Percentiles rank a stretch among this genome's conserved stretches.
phyloP scores from a whole-genome alignment of 2,329 filamentous ascomycete species.

The Claviceps sorghi region DNA sequence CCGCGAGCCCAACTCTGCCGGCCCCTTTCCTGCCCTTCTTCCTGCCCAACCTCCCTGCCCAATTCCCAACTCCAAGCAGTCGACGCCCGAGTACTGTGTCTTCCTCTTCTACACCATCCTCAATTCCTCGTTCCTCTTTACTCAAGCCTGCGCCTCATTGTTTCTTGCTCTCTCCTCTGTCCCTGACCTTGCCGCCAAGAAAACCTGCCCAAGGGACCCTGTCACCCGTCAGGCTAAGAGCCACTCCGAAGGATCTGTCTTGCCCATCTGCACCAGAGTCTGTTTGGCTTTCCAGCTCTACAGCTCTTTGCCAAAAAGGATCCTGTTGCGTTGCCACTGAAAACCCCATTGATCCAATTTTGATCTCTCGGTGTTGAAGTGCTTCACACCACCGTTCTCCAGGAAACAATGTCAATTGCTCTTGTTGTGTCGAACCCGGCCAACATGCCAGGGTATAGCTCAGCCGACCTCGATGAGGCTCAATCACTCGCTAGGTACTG shows the following conservation, averaged over 20 bases:
- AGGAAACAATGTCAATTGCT: constrained; percentile 30
- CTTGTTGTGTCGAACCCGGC: constrained; percentile 32
- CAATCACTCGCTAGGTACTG: constrained; percentile 49
- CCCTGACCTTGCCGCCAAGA: constrained; percentile 9
- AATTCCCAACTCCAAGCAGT: constrained; percentile 10
- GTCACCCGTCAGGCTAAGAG: constrained; percentile 1
- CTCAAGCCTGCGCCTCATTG: constrained; percentile 2
- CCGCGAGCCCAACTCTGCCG: constrained; percentile 25
- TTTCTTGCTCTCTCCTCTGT: constrained; percentile 5
- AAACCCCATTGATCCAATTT: constrained; percentile 3
- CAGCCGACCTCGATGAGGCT: constrained; percentile 44
- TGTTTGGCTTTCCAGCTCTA: neutral
- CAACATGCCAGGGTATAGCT: constrained; percentile 38
- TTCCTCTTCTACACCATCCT: constrained; percentile 8
- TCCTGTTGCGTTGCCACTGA: neutral
- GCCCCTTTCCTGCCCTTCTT: constrained; percentile 17
- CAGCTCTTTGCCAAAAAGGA: constrained; percentile 9
- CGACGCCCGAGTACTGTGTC: neutral
- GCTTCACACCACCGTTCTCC: constrained; percentile 3
- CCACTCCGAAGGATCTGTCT: constrained; percentile 13
- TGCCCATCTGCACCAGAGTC: constrained; percentile 14
- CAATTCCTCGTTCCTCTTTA: constrained; percentile 6
- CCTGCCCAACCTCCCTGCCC: constrained; percentile 22
- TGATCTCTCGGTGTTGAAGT: constrained; percentile 3
- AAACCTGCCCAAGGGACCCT: constrained; percentile 8